Base-by-base conservation (phyloP, 768 basidiomycete genomes). In the Tylopilus vinaceipallidus region DNA sequence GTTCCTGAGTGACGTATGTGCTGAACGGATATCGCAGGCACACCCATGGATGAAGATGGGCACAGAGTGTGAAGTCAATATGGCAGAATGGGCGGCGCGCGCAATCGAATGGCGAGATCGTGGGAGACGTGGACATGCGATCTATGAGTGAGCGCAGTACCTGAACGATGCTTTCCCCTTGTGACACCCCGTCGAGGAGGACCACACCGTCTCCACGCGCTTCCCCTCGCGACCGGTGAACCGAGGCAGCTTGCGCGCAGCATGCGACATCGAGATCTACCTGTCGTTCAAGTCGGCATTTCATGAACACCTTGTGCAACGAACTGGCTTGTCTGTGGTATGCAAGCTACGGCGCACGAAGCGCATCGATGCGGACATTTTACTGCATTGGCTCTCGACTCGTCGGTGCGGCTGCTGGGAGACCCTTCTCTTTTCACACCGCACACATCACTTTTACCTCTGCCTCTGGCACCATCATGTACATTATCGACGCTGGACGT, bases 41-140 rank as follows among this genome's bases (percentile, higher is more conserved):
- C 91, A 95, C 66, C 86, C 88, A 0, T 95, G 91, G 78, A 75
- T 95, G 42, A 70, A 72, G 16, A 74, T 75, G 24, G 87, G 91
- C 51, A 64, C 61, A 8, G 68, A 70, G 14, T 74, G 82, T 6
- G 70, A 83, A 7, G 89, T 94, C 16, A 88, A 95, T 63, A 93
- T 97, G 91, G 76, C 74, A 27, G 80, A 73, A 11, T 98, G 94
- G 94, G 88, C 94, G 11, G 73, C 72, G 19, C 65, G 63, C 27
- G 86, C 87, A 1, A 63, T 79, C 40, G 59, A 64, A 36, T 68
- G 68, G 66, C 62, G 66, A 34, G 68, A 71, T 5, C 53, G 63
- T 43, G 57, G 63, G 22, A 54, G 50, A 45, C 58, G 56, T 36
- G 57, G 50, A 39, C 38, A 44, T 42, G 38, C 52, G n/a, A 27